Percentiles rank a stretch among this genome's conserved stretches.
Conservation (phyloP, 176 grass and related monocot genomes). For the Thinopyrum elongatum region DNA sequence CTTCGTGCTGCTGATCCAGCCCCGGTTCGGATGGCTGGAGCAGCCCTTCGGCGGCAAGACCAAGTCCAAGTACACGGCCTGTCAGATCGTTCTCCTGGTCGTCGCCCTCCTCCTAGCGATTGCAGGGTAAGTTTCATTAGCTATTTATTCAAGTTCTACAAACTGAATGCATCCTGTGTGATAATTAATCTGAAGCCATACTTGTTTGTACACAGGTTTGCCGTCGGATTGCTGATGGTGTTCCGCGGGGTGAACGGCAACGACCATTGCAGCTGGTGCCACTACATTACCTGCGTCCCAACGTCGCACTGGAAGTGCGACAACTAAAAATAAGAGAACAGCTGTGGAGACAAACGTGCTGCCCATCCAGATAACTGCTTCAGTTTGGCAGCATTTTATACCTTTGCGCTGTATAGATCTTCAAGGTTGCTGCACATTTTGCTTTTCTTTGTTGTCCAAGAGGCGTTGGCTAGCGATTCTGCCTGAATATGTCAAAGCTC, state of each 20-base stretch:
- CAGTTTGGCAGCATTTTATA: background rate
- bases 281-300: slow-evolving; percentile 73
- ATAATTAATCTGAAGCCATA: background rate
- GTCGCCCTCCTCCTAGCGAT: slow-evolving; percentile 42
- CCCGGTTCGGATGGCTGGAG: slow-evolving; percentile 66
- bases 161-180: no score
- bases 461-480: background rate
- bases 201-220: slow-evolving; percentile 35
- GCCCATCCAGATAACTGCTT: slow-evolving; percentile 17
- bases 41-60: slow-evolving; percentile 27
- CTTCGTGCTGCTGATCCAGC: slow-evolving; percentile 66
- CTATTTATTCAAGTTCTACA: background rate
- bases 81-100: slow-evolving; percentile 55
- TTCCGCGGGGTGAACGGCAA: slow-evolving; percentile 66
- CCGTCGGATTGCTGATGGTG: slow-evolving; percentile 51
- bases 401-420: background rate
- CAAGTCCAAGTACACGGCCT: slow-evolving; percentile 55
- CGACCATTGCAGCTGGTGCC: slow-evolving; percentile 82
- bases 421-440: background rate
- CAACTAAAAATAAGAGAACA: slow-evolving; percentile 27
- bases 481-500: background rate
- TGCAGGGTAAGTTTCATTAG: slow-evolving; percentile 37
- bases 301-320: slow-evolving; percentile 75
- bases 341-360: slow-evolving; percentile 21
- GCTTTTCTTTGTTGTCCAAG: background rate